A percentile compares a stretch with the other conserved stretches of the same genome.
Evolutionary conservation across 495 filamentous ascomycete species (phyloP).

Genomic region (Haplographium delicatum): DNA sequence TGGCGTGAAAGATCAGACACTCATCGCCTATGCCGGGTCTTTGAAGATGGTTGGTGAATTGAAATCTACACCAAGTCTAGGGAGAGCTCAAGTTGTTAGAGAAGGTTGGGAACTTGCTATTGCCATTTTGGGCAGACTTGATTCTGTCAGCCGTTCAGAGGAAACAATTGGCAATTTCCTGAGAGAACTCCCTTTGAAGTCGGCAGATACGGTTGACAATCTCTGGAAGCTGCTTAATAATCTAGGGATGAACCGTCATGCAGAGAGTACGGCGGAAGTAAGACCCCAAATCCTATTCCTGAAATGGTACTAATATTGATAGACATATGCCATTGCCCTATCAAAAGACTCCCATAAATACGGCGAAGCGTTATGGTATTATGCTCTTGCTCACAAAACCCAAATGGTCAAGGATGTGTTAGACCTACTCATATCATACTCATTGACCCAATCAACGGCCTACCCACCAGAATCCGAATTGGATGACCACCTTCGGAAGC

Average conservation of each 20-base stretch:
- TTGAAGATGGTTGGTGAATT: conserved; percentile 40
- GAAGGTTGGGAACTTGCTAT: conserved; percentile 87
- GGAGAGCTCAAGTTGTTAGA: conserved; percentile 33
- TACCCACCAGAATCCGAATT: conserved; percentile 64
- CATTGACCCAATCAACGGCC: conserved; percentile 72
- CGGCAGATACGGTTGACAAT: conserved; percentile 63
- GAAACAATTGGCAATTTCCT: conserved; percentile 64
- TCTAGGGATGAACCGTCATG: conserved; percentile 64
- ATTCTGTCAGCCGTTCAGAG: conserved; percentile 57
- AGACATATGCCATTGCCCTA: conserved; percentile 75
- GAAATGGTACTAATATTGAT: conserved; percentile 12
- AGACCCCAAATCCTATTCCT: background rate
- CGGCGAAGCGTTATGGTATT: conserved; percentile 79
- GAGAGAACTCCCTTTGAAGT: conserved; percentile 55
- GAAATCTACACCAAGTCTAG: conserved; percentile 20
- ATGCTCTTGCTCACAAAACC: conserved; percentile 68
- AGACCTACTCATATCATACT: conserved; percentile 80
- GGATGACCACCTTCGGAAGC: conserved; percentile 57
- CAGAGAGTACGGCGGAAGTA: conserved; percentile 71
- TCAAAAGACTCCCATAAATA: conserved; percentile 62
- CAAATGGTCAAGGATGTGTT: conserved; percentile 75
- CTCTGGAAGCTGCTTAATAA: conserved; percentile 65
- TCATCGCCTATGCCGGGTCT: conserved; percentile 67
- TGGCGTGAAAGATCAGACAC: conserved; percentile 61
- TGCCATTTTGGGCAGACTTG: conserved; percentile 67